phyloP scores from a whole-genome alignment of 176 grass and related monocot species.

The Eragrostis nindensis region DNA sequence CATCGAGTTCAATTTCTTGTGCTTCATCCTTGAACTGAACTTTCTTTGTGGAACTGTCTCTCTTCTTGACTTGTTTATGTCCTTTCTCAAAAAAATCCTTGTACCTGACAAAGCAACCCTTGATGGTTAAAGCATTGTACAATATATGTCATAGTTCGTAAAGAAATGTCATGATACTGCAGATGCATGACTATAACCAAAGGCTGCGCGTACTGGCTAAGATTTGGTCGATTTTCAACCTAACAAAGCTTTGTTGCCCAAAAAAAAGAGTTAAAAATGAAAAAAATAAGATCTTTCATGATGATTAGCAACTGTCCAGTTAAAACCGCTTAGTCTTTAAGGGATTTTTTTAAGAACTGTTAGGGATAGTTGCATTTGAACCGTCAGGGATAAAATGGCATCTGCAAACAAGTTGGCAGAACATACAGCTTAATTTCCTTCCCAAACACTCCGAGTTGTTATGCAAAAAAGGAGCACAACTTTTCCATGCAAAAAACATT shows the following conservation, averaged over 20 bases:
- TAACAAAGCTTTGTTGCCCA: slow-evolving; percentile 8
- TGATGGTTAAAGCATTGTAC: slow-evolving; percentile 24
- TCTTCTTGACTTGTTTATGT: slow-evolving; percentile 45
- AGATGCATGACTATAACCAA: slow-evolving; percentile 23
- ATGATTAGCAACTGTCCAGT: too few relatives aligned
- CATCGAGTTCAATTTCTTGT: slow-evolving; percentile 55
- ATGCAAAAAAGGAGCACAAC: too few relatives aligned
- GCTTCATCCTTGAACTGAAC: slow-evolving; percentile 56
- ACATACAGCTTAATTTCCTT: too few relatives aligned
- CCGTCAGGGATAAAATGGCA: too few relatives aligned
- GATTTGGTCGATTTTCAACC: background rate
- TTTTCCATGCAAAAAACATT: too few relatives aligned
- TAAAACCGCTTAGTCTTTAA: too few relatives aligned
- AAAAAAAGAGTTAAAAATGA: slow-evolving; percentile 7
- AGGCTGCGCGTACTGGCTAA: background rate
- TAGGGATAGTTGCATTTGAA: too few relatives aligned
- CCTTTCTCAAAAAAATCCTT: slow-evolving; percentile 75
- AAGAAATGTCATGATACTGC: slow-evolving; percentile 9
- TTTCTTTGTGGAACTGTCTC: slow-evolving; percentile 59
- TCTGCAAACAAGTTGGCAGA: too few relatives aligned
- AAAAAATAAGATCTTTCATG: too few relatives aligned
- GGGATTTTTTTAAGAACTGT: too few relatives aligned
- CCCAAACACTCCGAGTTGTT: too few relatives aligned
- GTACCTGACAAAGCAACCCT: slow-evolving; percentile 62
- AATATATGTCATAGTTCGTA: too few relatives aligned